Conservation (phyloP, 768 basidiomycete species). For the Rhizopogon vesiculosus region DNA sequence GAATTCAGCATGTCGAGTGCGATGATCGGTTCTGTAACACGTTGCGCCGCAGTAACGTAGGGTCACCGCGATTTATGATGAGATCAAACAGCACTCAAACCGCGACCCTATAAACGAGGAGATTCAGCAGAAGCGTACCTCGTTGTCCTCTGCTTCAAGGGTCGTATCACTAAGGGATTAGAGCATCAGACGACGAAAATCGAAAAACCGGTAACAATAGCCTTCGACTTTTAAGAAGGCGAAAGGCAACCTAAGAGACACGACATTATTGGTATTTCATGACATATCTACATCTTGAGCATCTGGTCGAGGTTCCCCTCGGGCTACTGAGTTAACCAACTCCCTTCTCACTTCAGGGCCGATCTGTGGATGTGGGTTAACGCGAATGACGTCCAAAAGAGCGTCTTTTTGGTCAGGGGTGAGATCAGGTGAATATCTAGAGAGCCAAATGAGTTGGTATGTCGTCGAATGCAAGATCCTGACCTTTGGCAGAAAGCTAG, state of each 20-base stretch:
- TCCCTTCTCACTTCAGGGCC: slow-evolving; percentile 88
- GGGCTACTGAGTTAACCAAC: slow-evolving; percentile 77
- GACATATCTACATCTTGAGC: slow-evolving; percentile 66
- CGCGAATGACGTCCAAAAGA: slow-evolving; percentile 86
- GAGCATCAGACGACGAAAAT: background rate
- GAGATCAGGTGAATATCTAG: slow-evolving; percentile 87
- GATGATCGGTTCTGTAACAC: background rate
- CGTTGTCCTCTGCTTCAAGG: background rate
- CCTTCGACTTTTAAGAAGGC: no score
- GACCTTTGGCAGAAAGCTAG: slow-evolving; percentile 92
- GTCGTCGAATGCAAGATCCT: slow-evolving; percentile 5
- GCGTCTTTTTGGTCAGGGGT: slow-evolving; percentile 98
- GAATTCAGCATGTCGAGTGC: background rate
- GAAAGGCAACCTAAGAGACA: background rate
- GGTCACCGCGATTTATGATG: background rate
- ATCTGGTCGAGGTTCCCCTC: slow-evolving; percentile 73
- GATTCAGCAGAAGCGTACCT: background rate
- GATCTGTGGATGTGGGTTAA: slow-evolving; percentile 83
- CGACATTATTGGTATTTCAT: slow-evolving; percentile 15
- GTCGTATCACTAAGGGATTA: background rate
- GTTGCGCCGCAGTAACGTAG: no score
- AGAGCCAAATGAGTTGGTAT: background rate
- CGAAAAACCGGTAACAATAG: no score
- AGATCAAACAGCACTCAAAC: background rate
- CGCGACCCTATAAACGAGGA: background rate